These are phyloP conservation scores for Spinacia oleracea DNA, from an alignment of 179 eudicot genomes.

Conservation along the genomic window DNA sequence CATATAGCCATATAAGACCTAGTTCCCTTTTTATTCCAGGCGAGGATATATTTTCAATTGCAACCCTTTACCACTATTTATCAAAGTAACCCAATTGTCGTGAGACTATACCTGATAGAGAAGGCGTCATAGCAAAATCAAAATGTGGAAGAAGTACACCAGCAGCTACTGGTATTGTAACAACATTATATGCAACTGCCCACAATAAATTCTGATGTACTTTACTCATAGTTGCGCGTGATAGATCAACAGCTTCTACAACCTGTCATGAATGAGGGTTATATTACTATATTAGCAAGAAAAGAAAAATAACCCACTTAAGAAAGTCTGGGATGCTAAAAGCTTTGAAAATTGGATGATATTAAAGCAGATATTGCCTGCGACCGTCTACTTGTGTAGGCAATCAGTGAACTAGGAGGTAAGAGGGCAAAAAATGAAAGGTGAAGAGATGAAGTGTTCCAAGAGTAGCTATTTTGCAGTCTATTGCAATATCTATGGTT, in stretches of 20 bases:
- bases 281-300: too few relatives aligned
- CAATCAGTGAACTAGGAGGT: background rate
- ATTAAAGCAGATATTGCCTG: background rate
- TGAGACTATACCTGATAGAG: constrained; percentile 70
- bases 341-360: background rate
- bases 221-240: constrained; percentile 83
- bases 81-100: background rate
- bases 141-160: constrained; percentile 84
- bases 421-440: background rate
- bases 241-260: constrained; percentile 80
- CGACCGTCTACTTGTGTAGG: background rate
- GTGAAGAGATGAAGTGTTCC: background rate
- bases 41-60: background rate
- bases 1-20: background rate
- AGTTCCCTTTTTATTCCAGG: background rate
- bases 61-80: background rate
- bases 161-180: constrained; percentile 91
- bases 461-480: background rate
- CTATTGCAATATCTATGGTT: background rate
- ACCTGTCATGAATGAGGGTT: constrained; percentile 46
- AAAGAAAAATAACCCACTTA: background rate
- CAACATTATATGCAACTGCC: constrained; percentile 86
- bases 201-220: constrained; percentile 89
- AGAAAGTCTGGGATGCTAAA: background rate
- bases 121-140: constrained; percentile 99